Evolutionary conservation across 2,329 filamentous ascomycete genomes (phyloP), one percentile per base, ranked within the genome.

Genomic region (Penicillium sp.): DNA sequence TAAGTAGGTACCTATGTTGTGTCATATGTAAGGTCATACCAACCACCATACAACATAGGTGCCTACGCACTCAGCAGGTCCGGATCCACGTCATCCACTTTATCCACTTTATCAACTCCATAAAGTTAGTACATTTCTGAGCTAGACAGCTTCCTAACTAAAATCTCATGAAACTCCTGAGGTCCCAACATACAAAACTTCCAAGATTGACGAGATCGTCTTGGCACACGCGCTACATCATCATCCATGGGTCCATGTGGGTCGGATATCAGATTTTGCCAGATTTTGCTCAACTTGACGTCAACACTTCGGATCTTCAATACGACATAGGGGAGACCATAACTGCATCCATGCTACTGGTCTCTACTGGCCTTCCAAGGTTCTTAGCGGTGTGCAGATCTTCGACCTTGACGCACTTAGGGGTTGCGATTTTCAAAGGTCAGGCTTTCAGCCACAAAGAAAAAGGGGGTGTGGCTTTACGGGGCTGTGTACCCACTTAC

Each of bases 101-200:
- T 14, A 34, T 24, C 44, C 44, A 46, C 39, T 43, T 40, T 14
- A 32, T 26, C 4, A 20, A n/a, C 16, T 50, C 29, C 48, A 34
- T 24, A 61, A 57, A 46, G 53, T 56, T 61, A 40, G 46, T 54
- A 29, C 16, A 38, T 50, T 51, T 22, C n/a, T n/a, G 9, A 38
- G 13, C 38, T 50, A 20, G 5, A 50, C 37, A 40, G 38, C 48
- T 61, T 39, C 44, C 40, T 35, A 50, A 52, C 47, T 55, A 50
- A 45, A 50, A 38, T 48, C 39, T 31, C 13, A 43, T 24, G 39
- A 57, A 59, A 38, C 37, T 22, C 40, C n/a, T 2, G 26, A 29
- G 61, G 63, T 64, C 61, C n/a, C n/a, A n/a, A n/a, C n/a, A n/a
- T 52, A 55, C 62, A 50, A 50, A 50, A 38, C 35, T 34, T 29